Evolutionary conservation across 192 early-diverging fungal genomes (phyloP).

Genomic region (Podila epigama): DNA sequence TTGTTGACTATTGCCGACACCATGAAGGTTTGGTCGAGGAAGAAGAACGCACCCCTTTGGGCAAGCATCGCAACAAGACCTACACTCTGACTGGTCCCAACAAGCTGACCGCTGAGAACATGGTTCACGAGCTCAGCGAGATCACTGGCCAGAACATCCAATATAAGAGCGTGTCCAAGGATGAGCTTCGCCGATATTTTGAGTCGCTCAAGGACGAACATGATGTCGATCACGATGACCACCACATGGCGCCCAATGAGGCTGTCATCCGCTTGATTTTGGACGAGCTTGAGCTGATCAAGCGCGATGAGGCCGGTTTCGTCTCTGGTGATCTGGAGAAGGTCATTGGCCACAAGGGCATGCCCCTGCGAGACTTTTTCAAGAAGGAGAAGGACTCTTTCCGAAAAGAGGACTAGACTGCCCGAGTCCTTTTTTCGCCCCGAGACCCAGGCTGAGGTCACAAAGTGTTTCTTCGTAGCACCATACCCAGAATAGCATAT

Average conservation of each 20-base stretch:
- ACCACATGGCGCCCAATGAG: conserved; percentile 8
- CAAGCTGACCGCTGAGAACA: conserved; percentile 11
- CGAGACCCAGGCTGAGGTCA: background rate
- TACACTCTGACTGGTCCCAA: conserved; percentile 27
- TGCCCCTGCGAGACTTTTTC: conserved; percentile 20
- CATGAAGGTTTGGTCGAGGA: background rate
- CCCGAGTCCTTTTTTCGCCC: background rate
- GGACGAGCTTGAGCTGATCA: conserved; percentile 28
- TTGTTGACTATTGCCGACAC: conserved; percentile 5
- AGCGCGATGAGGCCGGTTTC: conserved; percentile 14
- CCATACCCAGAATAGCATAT: background rate
- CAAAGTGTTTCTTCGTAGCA: background rate
- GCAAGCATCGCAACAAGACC: conserved; percentile 18
- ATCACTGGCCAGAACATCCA: conserved; percentile 18
- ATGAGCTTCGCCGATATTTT: conserved; percentile 24
- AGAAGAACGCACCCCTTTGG: background rate
- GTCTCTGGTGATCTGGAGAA: conserved; percentile 30
- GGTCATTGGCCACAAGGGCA: conserved; percentile 17
- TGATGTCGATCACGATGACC: background rate
- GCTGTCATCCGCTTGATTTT: conserved; percentile 16
- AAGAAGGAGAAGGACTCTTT: conserved; percentile 18
- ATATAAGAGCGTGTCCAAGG: conserved; percentile 17
- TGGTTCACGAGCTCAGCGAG: conserved; percentile 11
- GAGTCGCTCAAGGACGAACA: conserved; percentile 15
- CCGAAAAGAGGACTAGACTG: background rate